Percentiles rank a stretch among this genome's conserved stretches.
Evolutionary conservation across 2,329 filamentous ascomycete genomes (phyloP).

Genomic region (Pseudocercospora fijiensis): DNA sequence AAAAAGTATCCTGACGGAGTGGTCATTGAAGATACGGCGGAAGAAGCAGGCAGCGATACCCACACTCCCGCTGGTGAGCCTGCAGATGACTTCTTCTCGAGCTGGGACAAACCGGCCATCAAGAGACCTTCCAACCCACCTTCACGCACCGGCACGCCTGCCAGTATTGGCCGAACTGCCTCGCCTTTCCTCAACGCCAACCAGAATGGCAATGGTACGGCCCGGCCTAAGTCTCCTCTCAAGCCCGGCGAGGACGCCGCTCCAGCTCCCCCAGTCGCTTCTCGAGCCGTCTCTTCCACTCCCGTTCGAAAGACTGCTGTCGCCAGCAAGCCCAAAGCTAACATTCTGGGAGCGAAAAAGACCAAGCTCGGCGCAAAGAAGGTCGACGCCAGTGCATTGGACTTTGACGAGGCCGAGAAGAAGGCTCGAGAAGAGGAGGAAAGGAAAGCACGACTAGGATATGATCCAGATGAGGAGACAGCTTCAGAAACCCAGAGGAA

Average conservation of each 20-base stretch:
- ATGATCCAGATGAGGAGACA: conserved; percentile 84
- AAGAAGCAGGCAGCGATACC: conserved; percentile 52
- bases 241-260: conserved; percentile 54
- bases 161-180: conserved; percentile 68
- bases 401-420: conserved; percentile 96
- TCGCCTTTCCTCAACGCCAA: conserved; percentile 85
- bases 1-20: conserved; percentile 86
- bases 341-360: conserved; percentile 69
- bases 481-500: conserved; percentile 44
- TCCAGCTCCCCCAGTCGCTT: conserved; percentile 60
- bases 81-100: conserved; percentile 96
- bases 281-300: conserved; percentile 72
- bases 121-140: conserved; percentile 93
- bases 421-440: conserved; percentile 97
- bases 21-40: conserved; percentile 72
- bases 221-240: conserved; percentile 83
- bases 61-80: conserved; percentile 78
- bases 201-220: conserved; percentile 59
- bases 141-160: conserved; percentile 83
- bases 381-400: conserved; percentile 69
- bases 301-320: conserved; percentile 74
- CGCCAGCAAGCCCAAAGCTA: conserved; percentile 64
- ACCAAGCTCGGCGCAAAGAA: conserved; percentile 65
- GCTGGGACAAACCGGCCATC: conserved; percentile 96
- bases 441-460: conserved; percentile 90